These are phyloP conservation scores for Phtheirospermum japonicum DNA, from an alignment of 257 asterid species.

Conservation along the genomic window DNA sequence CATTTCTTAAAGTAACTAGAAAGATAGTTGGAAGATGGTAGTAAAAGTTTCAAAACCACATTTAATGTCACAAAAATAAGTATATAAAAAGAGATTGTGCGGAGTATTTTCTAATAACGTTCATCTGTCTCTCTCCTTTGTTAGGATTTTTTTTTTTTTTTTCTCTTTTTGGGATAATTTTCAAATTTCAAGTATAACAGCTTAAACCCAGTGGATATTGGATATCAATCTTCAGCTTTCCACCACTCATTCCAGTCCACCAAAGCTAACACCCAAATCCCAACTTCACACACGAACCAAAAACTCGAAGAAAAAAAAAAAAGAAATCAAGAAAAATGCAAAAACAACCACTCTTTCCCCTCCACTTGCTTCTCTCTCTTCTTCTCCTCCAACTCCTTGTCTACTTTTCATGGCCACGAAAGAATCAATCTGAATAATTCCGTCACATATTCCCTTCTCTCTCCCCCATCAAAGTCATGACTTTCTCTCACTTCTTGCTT, in stretches of 20 bases:
- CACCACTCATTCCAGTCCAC: constrained; percentile 2
- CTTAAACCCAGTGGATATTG: background rate
- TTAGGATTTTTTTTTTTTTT: no score
- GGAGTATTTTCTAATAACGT: no score
- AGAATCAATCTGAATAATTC: constrained; percentile 41
- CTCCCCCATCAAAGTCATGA: constrained; percentile 43
- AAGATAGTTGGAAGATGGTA: no score
- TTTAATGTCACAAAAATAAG: no score
- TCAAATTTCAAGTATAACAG: background rate
- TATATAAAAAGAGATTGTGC: no score
- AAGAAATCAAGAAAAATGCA: background rate
- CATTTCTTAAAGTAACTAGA: no score
- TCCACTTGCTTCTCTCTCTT: no score
- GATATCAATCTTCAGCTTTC: background rate
- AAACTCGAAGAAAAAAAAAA: no score
- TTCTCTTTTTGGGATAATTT: no score
- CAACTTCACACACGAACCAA: background rate
- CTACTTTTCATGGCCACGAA: constrained; percentile 42
- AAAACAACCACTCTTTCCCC: no score
- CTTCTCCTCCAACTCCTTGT: constrained; percentile 13
- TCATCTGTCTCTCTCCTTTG: no score
- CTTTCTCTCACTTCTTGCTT: constrained; percentile 49
- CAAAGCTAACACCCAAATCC: background rate
- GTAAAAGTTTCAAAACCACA: no score
- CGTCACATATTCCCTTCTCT: constrained; percentile 29